These are phyloP conservation scores for Sporothrix sp. DNA, from an alignment of 2,329 filamentous ascomycete genomes.

Conservation along the genomic window DNA sequence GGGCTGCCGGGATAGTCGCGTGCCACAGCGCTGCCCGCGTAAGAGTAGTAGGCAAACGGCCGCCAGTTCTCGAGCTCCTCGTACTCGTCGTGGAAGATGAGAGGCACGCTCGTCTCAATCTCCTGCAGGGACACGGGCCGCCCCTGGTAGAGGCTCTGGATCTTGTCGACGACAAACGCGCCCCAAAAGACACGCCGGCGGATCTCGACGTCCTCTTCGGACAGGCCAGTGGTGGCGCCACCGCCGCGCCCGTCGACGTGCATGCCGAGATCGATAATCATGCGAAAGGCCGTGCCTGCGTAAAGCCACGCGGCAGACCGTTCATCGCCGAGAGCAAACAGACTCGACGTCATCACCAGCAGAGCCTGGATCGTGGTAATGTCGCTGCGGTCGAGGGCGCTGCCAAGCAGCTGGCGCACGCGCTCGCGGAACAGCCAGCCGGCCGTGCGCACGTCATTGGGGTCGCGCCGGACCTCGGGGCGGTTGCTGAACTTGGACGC, in stretches of 20 bases:
- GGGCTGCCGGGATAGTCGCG: slow-evolving; percentile 1
- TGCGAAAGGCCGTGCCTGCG: slow-evolving; percentile 23
- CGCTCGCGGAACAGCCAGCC: slow-evolving; percentile 39
- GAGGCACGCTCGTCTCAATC: slow-evolving; percentile 36
- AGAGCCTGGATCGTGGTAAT: slow-evolving; percentile 47
- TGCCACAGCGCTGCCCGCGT: background rate
- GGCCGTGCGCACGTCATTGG: slow-evolving; percentile 36
- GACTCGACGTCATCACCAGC: slow-evolving; percentile 39
- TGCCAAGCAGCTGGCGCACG: slow-evolving; percentile 35
- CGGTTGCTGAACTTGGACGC: slow-evolving; percentile 35
- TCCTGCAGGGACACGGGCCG: slow-evolving; percentile 38
- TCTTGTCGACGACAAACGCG: slow-evolving; percentile 28
- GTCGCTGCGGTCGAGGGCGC: slow-evolving; percentile 36
- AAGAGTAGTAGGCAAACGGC: slow-evolving; percentile 27
- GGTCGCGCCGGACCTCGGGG: slow-evolving; percentile 31
- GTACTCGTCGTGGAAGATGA: slow-evolving; percentile 38
- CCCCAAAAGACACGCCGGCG: slow-evolving; percentile 19
- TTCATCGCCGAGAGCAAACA: slow-evolving; percentile 40
- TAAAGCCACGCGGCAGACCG: slow-evolving; percentile 40
- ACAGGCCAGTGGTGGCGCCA: slow-evolving; percentile 10
- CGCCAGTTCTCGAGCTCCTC: slow-evolving; percentile 43
- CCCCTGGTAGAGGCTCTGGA: slow-evolving; percentile 46
- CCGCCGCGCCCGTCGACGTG: slow-evolving; percentile 18
- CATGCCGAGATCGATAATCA: slow-evolving; percentile 18
- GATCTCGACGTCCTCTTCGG: slow-evolving; percentile 25